Evolutionary conservation across 176 grass and related monocot species (phyloP).

Genomic region (Eleusine coracana): DNA sequence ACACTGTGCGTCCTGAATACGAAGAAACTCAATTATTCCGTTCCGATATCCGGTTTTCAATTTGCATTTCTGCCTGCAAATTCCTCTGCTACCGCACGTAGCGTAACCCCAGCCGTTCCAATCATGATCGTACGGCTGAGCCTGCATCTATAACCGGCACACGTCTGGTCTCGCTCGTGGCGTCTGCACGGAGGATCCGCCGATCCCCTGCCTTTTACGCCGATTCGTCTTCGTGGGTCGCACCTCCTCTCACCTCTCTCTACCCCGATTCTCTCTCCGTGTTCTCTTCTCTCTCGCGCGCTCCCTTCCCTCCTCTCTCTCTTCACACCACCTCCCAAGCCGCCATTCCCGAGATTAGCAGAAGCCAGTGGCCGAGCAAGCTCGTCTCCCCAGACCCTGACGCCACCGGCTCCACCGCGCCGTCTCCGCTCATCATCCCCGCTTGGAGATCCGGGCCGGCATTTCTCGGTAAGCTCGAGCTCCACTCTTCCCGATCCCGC

Average conservation of each 20-base stretch:
- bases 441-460: slow-evolving; percentile 39
- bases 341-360: slow-evolving; percentile 41
- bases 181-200: slow-evolving; percentile 39
- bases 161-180: background rate
- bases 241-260: background rate
- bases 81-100: no score
- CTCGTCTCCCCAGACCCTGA: background rate
- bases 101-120: background rate
- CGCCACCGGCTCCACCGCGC: background rate
- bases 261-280: background rate
- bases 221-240: slow-evolving; percentile 52
- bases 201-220: slow-evolving; percentile 19
- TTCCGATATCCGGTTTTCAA: background rate
- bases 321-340: background rate
- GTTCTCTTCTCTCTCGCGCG: background rate
- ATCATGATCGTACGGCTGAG: background rate
- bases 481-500: background rate
- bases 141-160: background rate
- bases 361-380: slow-evolving; percentile 16
- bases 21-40: background rate
- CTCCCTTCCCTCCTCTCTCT: background rate
- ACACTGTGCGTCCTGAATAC: background rate
- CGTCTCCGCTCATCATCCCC: background rate
- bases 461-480: slow-evolving; percentile 45
- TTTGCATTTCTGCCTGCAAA: background rate